phyloP scores from a whole-genome alignment of 176 grass and related monocot genomes.

The Zoysia pacifica region DNA sequence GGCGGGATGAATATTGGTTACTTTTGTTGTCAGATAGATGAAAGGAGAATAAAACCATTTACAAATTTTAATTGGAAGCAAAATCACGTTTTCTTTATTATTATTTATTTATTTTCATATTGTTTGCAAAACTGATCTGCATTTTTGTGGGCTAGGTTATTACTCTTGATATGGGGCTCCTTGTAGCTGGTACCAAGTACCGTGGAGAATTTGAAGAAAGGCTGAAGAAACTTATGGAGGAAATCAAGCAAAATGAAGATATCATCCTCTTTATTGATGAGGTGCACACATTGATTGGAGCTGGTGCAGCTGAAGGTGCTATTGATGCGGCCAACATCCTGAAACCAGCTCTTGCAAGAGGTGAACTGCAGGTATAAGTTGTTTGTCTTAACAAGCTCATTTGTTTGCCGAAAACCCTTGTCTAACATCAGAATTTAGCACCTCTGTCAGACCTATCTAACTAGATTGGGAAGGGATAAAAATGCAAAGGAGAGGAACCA shows the following conservation, averaged over 20 bases:
- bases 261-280: slow-evolving; percentile 99
- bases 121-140: slow-evolving; percentile 21
- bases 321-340: slow-evolving; percentile 99
- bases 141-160: slow-evolving; percentile 64
- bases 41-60: neutral
- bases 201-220: slow-evolving; percentile 99
- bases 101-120: neutral
- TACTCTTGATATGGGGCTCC: slow-evolving; percentile 99
- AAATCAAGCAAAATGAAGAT: slow-evolving; percentile 97
- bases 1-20: neutral
- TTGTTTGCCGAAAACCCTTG: neutral
- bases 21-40: neutral
- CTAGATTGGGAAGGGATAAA: too few relatives aligned
- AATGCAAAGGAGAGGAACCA: too few relatives aligned
- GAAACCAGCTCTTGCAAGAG: slow-evolving; percentile 98
- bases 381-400: neutral
- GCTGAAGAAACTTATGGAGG: slow-evolving; percentile 98
- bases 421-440: slow-evolving; percentile 12
- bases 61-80: neutral
- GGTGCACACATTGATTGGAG: slow-evolving; percentile 97
- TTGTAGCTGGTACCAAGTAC: slow-evolving; percentile 99
- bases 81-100: neutral
- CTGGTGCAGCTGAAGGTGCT: slow-evolving; percentile 96
- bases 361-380: slow-evolving; percentile 86
- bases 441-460: too few relatives aligned